These are phyloP conservation scores for Erythrophleum fordii DNA, from an alignment of 306 rosid genomes.

Conservation along the genomic window DNA sequence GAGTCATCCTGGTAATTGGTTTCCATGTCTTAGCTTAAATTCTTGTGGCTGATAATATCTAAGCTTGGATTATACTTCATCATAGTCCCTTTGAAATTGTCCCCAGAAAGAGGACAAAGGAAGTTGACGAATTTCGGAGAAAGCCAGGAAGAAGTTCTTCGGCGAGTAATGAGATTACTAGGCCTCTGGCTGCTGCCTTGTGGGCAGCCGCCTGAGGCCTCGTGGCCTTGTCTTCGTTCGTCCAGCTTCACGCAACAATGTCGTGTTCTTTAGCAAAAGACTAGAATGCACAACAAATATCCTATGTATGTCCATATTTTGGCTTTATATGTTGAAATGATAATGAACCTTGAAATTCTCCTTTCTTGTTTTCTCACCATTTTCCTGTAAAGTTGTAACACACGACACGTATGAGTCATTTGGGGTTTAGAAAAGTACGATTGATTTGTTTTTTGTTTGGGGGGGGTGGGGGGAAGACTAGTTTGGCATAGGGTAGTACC, in stretches of 20 bases:
- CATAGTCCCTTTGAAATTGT: slow-evolving; percentile 7
- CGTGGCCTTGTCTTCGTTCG: neutral
- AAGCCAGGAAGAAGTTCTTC: slow-evolving; percentile 20
- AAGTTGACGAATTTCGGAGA: slow-evolving; percentile 25
- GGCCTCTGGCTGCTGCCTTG: neutral
- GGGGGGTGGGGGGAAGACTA: too few relatives aligned
- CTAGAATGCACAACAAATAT: neutral
- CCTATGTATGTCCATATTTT: neutral
- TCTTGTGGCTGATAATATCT: slow-evolving; percentile 26
- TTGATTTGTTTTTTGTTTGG: too few relatives aligned
- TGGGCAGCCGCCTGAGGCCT: neutral
- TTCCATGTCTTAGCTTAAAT: slow-evolving; percentile 7
- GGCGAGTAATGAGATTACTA: slow-evolving; percentile 33
- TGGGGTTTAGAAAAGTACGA: too few relatives aligned
- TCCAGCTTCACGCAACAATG: slow-evolving; percentile 12
- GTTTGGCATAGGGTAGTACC: neutral
- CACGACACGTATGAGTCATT: too few relatives aligned
- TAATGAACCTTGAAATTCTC: neutral
- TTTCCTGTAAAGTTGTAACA: neutral
- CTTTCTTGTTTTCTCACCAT: neutral
- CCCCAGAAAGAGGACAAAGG: slow-evolving; percentile 26
- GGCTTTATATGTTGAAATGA: neutral
- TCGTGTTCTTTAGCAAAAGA: neutral
- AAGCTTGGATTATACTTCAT: neutral
- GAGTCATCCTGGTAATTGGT: neutral